Evolutionary conservation across 768 basidiomycete species (phyloP), one percentile per base, ranked within the genome.

Genomic region (Phlebiopsis gigantea): DNA sequence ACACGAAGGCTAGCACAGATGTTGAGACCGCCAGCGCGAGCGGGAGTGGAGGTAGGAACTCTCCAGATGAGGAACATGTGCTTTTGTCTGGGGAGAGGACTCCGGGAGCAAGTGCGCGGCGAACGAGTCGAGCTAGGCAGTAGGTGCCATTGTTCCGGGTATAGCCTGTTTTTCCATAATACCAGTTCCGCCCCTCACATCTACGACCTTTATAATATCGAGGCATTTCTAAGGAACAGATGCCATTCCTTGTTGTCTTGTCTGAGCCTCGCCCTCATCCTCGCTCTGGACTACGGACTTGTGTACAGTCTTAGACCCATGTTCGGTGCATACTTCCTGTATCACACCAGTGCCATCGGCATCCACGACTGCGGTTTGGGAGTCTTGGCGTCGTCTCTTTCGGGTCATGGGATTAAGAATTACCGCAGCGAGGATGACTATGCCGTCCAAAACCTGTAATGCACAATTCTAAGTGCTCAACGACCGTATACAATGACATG

Each of bases 331-430:
- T n/a, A n/a, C n/a, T n/a, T n/a, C n/a, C n/a, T n/a, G n/a, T n/a
- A n/a, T n/a, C n/a, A n/a, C n/a, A n/a, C n/a, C 3, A 39, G 34
- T 39, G 34, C 17, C 17, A 28, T 5, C 22, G 1, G 46, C 14
- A 47, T 9, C 21, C n/a, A 10, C 14, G 10, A 10, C 22, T 17
- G n/a, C 28, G 10, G 26, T 39, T 9, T 39, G 34, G 8, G 8
- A 12, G 1, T n/a, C 28, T n/a, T 59, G 59, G 2, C 75, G 72
- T 43, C 76, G 71, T 34, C 70, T 43, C 2, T 39, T 70, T 24
- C 66, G 67, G 1, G 81, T 80, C 1, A 76, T 66, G 1, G 87
- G 87, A 65, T 91, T 90, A 31, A 91, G 77, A 24, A 88, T 77
- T 9, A 82, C 57, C 0, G 85, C 85, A 4, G 81, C 75, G 15